Evolutionary conservation across 345 rosid species (phyloP).

Genomic region (Populus ilicifolia): DNA sequence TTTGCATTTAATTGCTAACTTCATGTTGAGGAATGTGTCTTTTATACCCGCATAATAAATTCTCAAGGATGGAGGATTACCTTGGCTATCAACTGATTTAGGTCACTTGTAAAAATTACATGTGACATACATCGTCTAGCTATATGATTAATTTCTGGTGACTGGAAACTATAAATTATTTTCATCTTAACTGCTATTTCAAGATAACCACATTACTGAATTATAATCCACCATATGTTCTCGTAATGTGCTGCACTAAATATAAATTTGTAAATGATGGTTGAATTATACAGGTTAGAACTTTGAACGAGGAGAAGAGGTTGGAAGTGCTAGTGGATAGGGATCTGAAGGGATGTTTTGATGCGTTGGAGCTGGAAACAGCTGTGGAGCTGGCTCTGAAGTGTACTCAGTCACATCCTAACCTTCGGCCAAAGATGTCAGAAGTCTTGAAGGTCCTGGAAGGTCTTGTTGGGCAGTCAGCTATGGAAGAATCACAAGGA

Average conservation of each 20-base stretch:
- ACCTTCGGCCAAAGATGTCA: slow-evolving; percentile 75
- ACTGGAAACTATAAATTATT: neutral
- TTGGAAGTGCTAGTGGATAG: slow-evolving; percentile 64
- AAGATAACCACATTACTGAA: neutral
- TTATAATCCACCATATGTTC: neutral
- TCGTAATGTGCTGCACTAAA: neutral
- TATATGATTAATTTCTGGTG: neutral
- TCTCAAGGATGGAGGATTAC: neutral
- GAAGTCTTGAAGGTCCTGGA: slow-evolving; percentile 67
- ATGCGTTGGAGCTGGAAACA: slow-evolving; percentile 59
- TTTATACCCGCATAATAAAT: neutral
- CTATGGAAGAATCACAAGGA: slow-evolving; percentile 41
- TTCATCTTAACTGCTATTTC: neutral
- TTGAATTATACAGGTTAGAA: slow-evolving; percentile 54
- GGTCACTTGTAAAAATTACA: neutral
- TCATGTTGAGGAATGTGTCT: neutral
- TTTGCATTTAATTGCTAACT: neutral
- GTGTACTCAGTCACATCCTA: slow-evolving; percentile 71
- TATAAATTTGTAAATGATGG: neutral
- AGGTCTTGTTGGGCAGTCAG: slow-evolving; percentile 57
- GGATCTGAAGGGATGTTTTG: slow-evolving; percentile 73
- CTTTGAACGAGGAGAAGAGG: slow-evolving; percentile 68
- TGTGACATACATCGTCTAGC: neutral
- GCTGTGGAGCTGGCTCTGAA: slow-evolving; percentile 65
- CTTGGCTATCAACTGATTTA: neutral